Percentiles rank a stretch among this genome's conserved stretches.
phyloP scores from a whole-genome alignment of 1,284 basidiomycete species.

The Puccinia hordei region DNA sequence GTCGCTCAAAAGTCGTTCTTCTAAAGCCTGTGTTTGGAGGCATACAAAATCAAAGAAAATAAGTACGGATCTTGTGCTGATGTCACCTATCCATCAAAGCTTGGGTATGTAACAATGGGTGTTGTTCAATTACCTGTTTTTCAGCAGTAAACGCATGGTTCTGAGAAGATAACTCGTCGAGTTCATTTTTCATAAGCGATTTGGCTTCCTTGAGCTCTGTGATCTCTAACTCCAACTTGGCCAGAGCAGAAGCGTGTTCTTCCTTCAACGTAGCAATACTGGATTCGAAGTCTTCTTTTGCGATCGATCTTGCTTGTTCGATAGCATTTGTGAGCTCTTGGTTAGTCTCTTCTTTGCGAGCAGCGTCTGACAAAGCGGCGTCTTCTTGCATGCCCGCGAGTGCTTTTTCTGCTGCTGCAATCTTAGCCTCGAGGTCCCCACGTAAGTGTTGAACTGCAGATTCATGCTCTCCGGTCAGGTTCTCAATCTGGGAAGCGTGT shows the following conservation, averaged over 20 bases:
- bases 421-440: slow-evolving; percentile 9
- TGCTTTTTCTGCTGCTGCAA: slow-evolving; percentile 22
- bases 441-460: slow-evolving; percentile 29
- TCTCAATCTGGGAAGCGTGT: slow-evolving; percentile 36
- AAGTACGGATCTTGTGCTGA: neutral
- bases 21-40: slow-evolving; percentile 7
- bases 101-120: neutral
- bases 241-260: slow-evolving; percentile 20
- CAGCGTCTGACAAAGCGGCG: neutral
- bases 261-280: slow-evolving; percentile 16
- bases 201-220: slow-evolving; percentile 11
- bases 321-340: slow-evolving; percentile 5
- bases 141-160: neutral
- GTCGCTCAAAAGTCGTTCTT: slow-evolving; percentile 23
- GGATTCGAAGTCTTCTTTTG: slow-evolving; percentile 12
- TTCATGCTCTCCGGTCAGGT: slow-evolving; percentile 28
- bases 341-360: slow-evolving; percentile 19
- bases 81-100: neutral
- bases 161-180: slow-evolving; percentile 10
- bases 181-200: neutral
- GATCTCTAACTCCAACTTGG: slow-evolving; percentile 27
- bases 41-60: neutral
- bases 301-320: slow-evolving; percentile 5
- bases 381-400: neutral
- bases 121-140: slow-evolving; percentile 29